Evolutionary conservation across 2,329 filamentous ascomycete species (phyloP).

Genomic region (Sarocladium kiliense): DNA sequence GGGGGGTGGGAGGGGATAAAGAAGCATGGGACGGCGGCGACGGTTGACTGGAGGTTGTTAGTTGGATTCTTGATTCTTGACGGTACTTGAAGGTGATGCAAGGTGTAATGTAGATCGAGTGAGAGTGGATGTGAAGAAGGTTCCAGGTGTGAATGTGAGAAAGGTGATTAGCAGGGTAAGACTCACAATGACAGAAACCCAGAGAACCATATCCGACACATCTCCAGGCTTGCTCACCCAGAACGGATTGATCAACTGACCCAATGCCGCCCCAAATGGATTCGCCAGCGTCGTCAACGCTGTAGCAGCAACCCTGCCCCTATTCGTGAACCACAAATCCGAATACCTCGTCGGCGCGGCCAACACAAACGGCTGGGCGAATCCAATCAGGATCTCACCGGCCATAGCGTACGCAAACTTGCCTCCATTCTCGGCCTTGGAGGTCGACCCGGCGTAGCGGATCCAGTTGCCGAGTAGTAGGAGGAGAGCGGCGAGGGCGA

Average conservation of each 20-base stretch:
- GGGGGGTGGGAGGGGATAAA: slow-evolving; percentile 75
- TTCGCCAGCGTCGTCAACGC: slow-evolving; percentile 82
- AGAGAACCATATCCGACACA: slow-evolving; percentile 78
- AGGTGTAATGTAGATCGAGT: background rate
- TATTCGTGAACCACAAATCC: slow-evolving; percentile 88
- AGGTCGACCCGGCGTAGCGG: slow-evolving; percentile 66
- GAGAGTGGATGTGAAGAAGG: background rate
- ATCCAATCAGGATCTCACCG: slow-evolving; percentile 83
- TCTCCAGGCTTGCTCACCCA: slow-evolving; percentile 60
- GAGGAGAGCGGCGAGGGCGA: slow-evolving; percentile 67
- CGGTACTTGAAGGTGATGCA: no score
- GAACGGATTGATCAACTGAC: slow-evolving; percentile 79
- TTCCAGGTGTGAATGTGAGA: background rate
- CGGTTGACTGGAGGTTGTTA: slow-evolving; percentile 24
- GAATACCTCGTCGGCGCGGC: slow-evolving; percentile 86
- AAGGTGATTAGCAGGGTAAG: background rate
- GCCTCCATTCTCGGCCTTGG: slow-evolving; percentile 23
- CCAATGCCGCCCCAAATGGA: slow-evolving; percentile 82
- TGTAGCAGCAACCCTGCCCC: slow-evolving; percentile 80
- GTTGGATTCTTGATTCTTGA: no score
- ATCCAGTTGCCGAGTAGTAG: slow-evolving; percentile 87
- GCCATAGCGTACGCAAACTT: slow-evolving; percentile 75
- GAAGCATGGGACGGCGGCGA: slow-evolving; percentile 66
- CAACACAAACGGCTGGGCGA: slow-evolving; percentile 89
- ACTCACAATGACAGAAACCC: slow-evolving; percentile 74